Conservation (phyloP, 305 asterid genomes). For the Fraxinus greggii region DNA sequence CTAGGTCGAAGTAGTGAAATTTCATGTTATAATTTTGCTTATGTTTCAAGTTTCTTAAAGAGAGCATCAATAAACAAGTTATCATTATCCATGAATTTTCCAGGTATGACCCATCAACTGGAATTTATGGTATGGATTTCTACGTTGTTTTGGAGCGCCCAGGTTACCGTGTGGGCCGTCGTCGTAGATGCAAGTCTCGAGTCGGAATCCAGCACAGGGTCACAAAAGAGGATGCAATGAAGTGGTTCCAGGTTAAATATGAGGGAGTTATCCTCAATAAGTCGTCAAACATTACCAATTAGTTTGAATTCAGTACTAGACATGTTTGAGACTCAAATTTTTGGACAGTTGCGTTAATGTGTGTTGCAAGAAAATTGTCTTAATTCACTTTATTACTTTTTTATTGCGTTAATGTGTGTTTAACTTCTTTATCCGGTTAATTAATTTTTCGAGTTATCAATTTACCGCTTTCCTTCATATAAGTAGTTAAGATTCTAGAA, state of each 20-base stretch:
- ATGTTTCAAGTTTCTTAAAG: neutral
- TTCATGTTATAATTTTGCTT: neutral
- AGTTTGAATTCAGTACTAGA: neutral
- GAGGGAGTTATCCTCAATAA: slow-evolving; percentile 52
- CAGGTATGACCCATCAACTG: slow-evolving; percentile 47
- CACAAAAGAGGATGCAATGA: slow-evolving; percentile 46
- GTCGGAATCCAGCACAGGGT: slow-evolving; percentile 51
- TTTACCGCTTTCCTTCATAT: neutral
- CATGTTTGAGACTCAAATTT: neutral
- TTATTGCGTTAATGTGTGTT: neutral
- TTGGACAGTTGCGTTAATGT: neutral
- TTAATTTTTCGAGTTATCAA: neutral
- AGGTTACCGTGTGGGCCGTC: slow-evolving; percentile 44
- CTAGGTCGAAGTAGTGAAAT: neutral
- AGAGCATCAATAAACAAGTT: neutral
- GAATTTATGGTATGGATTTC: slow-evolving; percentile 48
- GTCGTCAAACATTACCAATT: slow-evolving; percentile 28
- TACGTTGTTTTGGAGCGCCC: slow-evolving; percentile 35
- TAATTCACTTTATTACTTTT: neutral
- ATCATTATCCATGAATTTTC: neutral
- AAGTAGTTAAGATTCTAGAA: neutral
- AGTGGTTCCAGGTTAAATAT: slow-evolving; percentile 53
- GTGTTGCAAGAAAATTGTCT: neutral
- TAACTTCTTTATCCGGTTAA: neutral
- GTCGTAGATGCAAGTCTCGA: slow-evolving; percentile 47